Conservation (phyloP, 805 yeast species). For the Isabelozyma heimii region DNA sequence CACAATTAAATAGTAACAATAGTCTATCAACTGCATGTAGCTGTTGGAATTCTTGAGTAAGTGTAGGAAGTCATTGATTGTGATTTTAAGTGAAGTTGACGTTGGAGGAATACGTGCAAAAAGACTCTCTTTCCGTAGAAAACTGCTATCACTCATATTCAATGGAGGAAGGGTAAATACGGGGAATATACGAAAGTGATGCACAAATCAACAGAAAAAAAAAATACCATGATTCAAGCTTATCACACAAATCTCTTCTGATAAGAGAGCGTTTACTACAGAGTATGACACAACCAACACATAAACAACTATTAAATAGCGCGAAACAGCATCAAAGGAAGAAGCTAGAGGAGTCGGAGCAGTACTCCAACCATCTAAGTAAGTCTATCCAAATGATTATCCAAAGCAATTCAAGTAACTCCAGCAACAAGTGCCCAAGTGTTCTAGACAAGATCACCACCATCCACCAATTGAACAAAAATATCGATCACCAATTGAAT, state of each 20-base stretch:
- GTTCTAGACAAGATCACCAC: constrained; percentile 37
- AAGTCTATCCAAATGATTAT: constrained; percentile 20
- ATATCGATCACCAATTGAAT: constrained; percentile 35
- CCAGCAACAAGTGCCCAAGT: constrained; percentile 8
- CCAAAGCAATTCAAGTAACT: constrained; percentile 21
- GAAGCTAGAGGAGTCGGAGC: constrained; percentile 23
- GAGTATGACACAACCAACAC: constrained; percentile 12
- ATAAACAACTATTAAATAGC: constrained; percentile 22
- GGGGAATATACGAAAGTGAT: neutral
- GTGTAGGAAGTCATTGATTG: constrained; percentile 1
- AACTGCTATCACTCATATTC: neutral
- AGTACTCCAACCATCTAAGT: constrained; percentile 23
- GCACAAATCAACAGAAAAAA: too few species aligned
- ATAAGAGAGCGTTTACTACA: neutral
- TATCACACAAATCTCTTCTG: neutral
- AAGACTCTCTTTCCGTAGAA: constrained; percentile 9
- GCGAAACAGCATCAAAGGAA: constrained; percentile 34
- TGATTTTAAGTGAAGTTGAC: neutral
- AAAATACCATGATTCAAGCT: too few species aligned
- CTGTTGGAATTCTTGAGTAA: neutral
- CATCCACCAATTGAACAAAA: constrained; percentile 35
- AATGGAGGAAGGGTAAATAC: neutral
- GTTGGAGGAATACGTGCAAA: constrained; percentile 13
- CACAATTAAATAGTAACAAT: constrained; percentile 12
- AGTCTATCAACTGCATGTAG: constrained; percentile 9